Evolutionary conservation across 1,284 basidiomycete genomes (phyloP), one percentile per base, ranked within the genome.

Genomic region (Gomphus bonarii): DNA sequence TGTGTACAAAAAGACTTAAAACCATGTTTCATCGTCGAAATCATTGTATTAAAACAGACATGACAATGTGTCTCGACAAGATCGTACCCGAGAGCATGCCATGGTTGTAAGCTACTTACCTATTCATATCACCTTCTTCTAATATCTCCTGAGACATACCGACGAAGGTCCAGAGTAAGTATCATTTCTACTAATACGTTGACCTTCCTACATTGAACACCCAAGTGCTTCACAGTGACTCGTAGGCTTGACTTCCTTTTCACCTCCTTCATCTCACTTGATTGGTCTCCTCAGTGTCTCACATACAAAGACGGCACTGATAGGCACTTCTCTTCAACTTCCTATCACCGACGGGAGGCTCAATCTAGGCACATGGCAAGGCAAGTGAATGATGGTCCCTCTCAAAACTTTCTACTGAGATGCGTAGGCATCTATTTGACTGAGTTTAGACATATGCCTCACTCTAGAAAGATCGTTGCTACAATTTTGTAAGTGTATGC

Each of bases 311-410:
- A 81, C 90, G 3, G 82, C 89, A 2, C 75, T 97, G 35, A 73
- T 95, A 52, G 93, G 93, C 31, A 79, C 87, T 20, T 84, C 87
- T 1, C 77, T 95, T 63, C 85, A 85, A 12, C 75, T 95, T 30
- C 93, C 93, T 3, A 92, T 97, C 64, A 89, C 90, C 1, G 78
- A 88, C 59, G 91, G 88, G 2, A 75, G 77, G 49, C 73, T 95
- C 61, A 91, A 88, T 63, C 73, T 95, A 42, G 94, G 92, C 4
- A 95, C 90, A 18, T 97, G 92, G 93, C 93, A 95, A 77, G 91
- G 86, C 77, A 47, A 61, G 69, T 58, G 40, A 22, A 22, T 46
- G 11, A 38, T 40, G 10, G 31, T 14, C 30, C 5, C 47, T 31
- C 14, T n/a, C 5, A 40, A 18, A 52, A 28, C 55, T 28, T 22